phyloP scores from a whole-genome alignment of 139 green algal species.

The Picochlorum sp. region DNA sequence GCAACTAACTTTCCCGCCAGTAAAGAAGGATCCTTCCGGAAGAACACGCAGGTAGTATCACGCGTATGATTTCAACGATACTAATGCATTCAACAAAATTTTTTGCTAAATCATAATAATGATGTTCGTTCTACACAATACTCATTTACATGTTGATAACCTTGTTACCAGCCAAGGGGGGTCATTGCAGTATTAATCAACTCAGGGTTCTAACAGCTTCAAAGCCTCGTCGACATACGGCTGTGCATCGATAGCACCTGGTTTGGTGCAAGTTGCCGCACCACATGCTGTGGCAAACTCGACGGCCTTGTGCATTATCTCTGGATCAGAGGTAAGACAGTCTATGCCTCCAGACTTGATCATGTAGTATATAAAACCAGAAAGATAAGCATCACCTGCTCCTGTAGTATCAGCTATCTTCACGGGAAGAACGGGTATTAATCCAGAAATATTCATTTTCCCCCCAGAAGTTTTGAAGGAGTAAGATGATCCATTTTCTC shows the following conservation, averaged over 20 bases:
- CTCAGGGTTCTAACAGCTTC: constrained; percentile 35
- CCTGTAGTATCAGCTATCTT: constrained; percentile 78
- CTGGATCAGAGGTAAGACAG: constrained; percentile 30
- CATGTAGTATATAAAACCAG: constrained; percentile 19
- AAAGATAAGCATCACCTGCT: constrained; percentile 77
- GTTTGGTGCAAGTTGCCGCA: constrained; percentile 50
- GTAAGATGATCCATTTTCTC: constrained; percentile 61
- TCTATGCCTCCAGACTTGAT: constrained; percentile 49
- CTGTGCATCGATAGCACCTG: constrained; percentile 67
- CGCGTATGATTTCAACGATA: too few species aligned
- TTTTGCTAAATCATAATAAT: too few species aligned
- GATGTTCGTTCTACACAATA: too few species aligned
- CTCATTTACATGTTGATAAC: too few species aligned
- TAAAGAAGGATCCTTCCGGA: too few species aligned
- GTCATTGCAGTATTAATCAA: too few species aligned
- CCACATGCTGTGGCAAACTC: constrained; percentile 44
- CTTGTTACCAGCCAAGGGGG: too few species aligned
- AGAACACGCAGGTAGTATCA: too few species aligned
- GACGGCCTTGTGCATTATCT: constrained; percentile 36
- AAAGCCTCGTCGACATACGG: constrained; percentile 45
- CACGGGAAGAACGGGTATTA: constrained; percentile 51
- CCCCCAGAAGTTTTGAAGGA: constrained; percentile 36
- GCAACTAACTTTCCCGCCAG: too few species aligned
- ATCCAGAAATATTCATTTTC: constrained; percentile 40
- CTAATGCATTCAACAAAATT: too few species aligned